Percentiles rank a stretch among this genome's conserved stretches.
phyloP scores from a whole-genome alignment of 345 rosid genomes.

The Ricinus communis region DNA sequence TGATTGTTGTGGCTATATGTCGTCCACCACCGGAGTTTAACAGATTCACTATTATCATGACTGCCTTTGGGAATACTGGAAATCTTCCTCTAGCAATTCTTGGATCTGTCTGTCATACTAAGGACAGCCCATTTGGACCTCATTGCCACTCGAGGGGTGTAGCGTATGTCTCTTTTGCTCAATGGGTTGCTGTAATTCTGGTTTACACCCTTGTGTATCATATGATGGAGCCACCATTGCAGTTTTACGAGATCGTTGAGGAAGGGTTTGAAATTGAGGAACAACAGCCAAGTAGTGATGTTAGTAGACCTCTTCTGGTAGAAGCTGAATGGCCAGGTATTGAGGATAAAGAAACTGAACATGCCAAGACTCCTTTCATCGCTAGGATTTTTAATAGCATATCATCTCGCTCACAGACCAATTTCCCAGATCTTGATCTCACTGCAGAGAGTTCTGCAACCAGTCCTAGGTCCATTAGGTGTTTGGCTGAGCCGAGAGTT shows the following conservation, averaged over 20 bases:
- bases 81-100: constrained; percentile 81
- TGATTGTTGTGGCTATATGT: constrained; percentile 67
- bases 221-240: constrained; percentile 96
- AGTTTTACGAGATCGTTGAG: constrained; percentile 77
- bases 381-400: constrained; percentile 65
- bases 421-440: constrained; percentile 57
- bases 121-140: constrained; percentile 61
- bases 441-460: constrained; percentile 32
- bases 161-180: constrained; percentile 87
- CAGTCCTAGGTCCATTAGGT: constrained; percentile 70
- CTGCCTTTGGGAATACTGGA: constrained; percentile 92
- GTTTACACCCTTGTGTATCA: constrained; percentile 97
- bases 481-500: constrained; percentile 85
- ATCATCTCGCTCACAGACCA: constrained; percentile 51
- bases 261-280: constrained; percentile 62
- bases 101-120: constrained; percentile 76
- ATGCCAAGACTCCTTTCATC: constrained; percentile 76
- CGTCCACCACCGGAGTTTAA: constrained; percentile 76
- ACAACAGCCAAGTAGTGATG: constrained; percentile 26
- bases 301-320: constrained; percentile 71
- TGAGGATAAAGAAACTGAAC: constrained; percentile 87
- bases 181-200: constrained; percentile 91
- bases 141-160: constrained; percentile 72
- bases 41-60: constrained; percentile 81
- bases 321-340: constrained; percentile 99